Evolutionary conservation across 306 rosid species (phyloP).

Genomic region (Lupinus albus): DNA sequence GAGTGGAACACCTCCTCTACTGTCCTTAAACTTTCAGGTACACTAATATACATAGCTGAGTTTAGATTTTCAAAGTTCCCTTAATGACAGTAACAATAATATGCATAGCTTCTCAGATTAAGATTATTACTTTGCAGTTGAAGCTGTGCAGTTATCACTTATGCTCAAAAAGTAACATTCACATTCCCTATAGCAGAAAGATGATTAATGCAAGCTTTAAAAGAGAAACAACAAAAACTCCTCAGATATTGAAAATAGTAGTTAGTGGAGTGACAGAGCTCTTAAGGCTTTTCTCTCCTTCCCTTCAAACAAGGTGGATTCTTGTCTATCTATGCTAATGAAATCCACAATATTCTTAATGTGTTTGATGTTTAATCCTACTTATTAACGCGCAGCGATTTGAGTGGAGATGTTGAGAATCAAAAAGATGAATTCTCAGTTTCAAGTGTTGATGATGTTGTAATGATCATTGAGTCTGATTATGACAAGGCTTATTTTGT

Average conservation of each 20-base stretch:
- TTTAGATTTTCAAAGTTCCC: not conserved
- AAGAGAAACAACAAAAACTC: conserved; percentile 54
- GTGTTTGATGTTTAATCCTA: not conserved
- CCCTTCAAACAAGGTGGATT: conserved; percentile 55
- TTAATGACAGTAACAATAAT: not conserved
- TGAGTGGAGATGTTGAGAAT: conserved; percentile 36
- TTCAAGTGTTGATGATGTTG: conserved; percentile 67
- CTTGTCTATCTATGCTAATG: not conserved
- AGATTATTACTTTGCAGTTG: not conserved
- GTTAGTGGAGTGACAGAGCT: conserved; percentile 76
- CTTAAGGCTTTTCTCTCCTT: conserved; percentile 65
- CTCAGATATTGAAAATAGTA: conserved; percentile 60
- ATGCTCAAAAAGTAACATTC: conserved; percentile 35
- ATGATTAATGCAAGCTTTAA: conserved; percentile 22
- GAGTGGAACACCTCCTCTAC: conserved; percentile 12
- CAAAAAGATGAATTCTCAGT: conserved; percentile 47
- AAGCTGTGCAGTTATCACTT: conserved; percentile 34
- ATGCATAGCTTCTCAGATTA: not conserved
- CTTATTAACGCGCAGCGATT: conserved; percentile 32
- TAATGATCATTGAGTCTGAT: conserved; percentile 58
- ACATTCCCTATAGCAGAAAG: conserved; percentile 28
- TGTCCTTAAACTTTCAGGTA: not conserved
- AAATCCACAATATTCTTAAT: not conserved
- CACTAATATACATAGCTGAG: not conserved
- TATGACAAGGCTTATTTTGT: conserved; percentile 74